Base-by-base conservation (phyloP, 2,329 filamentous ascomycete species). In the Aspergillus sp. region DNA sequence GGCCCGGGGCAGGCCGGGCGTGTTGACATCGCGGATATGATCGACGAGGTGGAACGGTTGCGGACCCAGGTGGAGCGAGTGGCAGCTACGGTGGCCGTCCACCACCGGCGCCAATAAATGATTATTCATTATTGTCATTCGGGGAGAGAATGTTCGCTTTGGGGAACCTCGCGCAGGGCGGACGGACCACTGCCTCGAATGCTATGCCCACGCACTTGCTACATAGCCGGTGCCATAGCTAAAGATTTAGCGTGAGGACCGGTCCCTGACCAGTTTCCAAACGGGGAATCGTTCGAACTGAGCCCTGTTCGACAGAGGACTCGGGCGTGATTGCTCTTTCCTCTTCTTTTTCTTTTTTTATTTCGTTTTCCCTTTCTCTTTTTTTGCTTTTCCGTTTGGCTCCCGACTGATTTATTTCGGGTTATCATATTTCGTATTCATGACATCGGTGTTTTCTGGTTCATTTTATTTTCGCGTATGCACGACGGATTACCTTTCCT, bases 51-150 rank as follows among this genome's bases (percentile, higher is more conserved):
- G 63, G 72, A 76, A 64, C 69, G 65, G 56, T 65, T 76, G 56
- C 72, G 71, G 63, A 63, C 56, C 52, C 72, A 75, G 63, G 67
- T 75, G 67, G 74, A 75, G 60, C 71, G 69, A 56, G 66, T 74
- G 49, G 65, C 65, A 29, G 65, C 71, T 50, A 67, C 67, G 16
- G 56, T 74, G 52, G 64, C 71, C 29, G 55, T 65, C 52, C 67
- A 69, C 51, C 67, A 65, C 54, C 62, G 65, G 53, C 59, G 57
- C 51, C 62, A 58, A 32, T 55, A 58, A 39, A 39, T 55, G 58
- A 39, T 58, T 24, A 63, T 46, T 55, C 57, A 32, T 58, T 29
- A 63, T 42, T 26, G 32, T 31, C 57, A n/a, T 31, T 55, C 49
- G 26, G 36, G 47, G 52, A 36, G 32, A 42, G 49, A 47, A n/a